Percentiles rank a stretch among this genome's conserved stretches.
Evolutionary conservation across 768 basidiomycete species (phyloP).

Genomic region (Mycena metata): DNA sequence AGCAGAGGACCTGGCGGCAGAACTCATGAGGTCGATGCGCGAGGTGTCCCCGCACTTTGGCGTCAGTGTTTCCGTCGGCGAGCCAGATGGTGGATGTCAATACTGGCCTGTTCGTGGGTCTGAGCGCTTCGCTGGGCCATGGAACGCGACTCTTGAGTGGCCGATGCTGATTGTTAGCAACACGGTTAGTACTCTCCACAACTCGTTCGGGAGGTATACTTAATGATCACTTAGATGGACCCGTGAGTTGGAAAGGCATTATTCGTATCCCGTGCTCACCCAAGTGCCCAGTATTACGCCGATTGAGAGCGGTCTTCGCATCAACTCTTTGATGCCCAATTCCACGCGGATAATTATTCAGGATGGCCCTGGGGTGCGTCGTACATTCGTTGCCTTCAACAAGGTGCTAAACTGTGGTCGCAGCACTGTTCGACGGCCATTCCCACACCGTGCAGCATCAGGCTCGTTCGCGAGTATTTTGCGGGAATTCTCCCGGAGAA

Average conservation of each 20-base stretch:
- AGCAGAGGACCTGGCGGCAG: slow-evolving; percentile 31
- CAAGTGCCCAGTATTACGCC: slow-evolving; percentile 40
- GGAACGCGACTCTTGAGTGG: slow-evolving; percentile 44
- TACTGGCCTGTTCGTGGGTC: slow-evolving; percentile 43
- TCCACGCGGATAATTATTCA: slow-evolving; percentile 42
- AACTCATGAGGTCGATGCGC: slow-evolving; percentile 31
- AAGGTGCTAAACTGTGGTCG: background rate
- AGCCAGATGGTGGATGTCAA: slow-evolving; percentile 43
- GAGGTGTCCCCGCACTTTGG: slow-evolving; percentile 44
- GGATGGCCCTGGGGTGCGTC: slow-evolving; percentile 40
- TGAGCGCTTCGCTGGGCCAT: slow-evolving; percentile 45
- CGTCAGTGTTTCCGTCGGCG: slow-evolving; percentile 35
- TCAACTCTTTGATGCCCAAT: slow-evolving; percentile 43
- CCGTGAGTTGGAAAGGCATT: slow-evolving; percentile 7
- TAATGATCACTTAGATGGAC: slow-evolving; percentile 18
- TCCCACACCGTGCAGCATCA: slow-evolving; percentile 28
- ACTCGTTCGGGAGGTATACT: background rate
- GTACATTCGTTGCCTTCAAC: background rate
- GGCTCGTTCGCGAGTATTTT: slow-evolving; percentile 32
- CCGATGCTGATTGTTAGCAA: slow-evolving; percentile 47
- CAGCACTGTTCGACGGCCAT: slow-evolving; percentile 34
- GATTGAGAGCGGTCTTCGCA: slow-evolving; percentile 38
- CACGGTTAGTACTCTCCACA: slow-evolving; percentile 18
- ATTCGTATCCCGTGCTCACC: too few relatives aligned
- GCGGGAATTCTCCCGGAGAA: slow-evolving; percentile 32